Evolutionary conservation across 1,284 basidiomycete genomes (phyloP).

Genomic region (Meira nashicola): DNA sequence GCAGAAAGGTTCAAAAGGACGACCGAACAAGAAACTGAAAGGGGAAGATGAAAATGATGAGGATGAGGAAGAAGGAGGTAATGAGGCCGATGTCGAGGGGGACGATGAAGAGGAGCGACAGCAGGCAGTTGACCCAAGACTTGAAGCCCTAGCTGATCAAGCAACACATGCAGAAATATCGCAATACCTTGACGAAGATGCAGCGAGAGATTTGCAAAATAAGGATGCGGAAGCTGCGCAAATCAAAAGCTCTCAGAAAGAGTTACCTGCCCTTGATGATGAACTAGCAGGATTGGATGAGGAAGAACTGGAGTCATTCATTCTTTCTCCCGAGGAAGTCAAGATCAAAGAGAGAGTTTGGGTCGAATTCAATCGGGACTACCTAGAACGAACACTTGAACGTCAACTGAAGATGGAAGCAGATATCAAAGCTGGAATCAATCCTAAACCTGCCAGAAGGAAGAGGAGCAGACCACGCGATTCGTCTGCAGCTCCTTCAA

Average conservation of each 20-base stretch:
- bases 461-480: constrained; percentile 45
- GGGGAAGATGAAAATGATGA: neutral
- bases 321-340: constrained; percentile 79
- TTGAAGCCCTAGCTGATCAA: constrained; percentile 41
- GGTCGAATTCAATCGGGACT: constrained; percentile 93
- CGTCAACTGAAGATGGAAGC: constrained; percentile 49
- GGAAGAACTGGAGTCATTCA: constrained; percentile 77
- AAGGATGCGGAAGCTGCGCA: neutral
- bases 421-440: constrained; percentile 46
- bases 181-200: constrained; percentile 32
- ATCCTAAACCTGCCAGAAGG: constrained; percentile 16
- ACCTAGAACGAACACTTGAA: constrained; percentile 66
- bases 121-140: constrained; percentile 22
- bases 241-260: neutral
- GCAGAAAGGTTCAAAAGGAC: constrained; percentile 36
- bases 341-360: constrained; percentile 88
- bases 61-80: constrained; percentile 44
- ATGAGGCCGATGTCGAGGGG: constrained; percentile 43
- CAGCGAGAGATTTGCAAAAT: constrained; percentile 16
- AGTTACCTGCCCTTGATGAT: constrained; percentile 14
- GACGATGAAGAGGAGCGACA: constrained; percentile 49
- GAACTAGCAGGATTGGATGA: constrained; percentile 65
- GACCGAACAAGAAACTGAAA: constrained; percentile 7
- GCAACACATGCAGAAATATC: constrained; percentile 43
- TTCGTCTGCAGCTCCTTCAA: constrained; percentile 34